Base-by-base conservation (phyloP, 345 rosid species). In the Psidium friedrichsthalianum region DNA sequence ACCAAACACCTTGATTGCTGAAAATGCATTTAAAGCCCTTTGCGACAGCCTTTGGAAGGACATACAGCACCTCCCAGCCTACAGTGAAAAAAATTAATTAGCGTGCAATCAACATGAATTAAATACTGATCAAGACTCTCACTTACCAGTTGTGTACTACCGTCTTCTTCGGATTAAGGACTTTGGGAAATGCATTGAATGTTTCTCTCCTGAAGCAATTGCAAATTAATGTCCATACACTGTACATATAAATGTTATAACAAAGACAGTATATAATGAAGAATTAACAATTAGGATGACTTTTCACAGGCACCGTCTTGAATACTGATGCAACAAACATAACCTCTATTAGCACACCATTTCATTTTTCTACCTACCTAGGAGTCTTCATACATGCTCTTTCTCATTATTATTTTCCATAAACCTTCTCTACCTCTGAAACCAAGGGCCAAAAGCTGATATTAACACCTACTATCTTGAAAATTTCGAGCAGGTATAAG, bases 51-150 rank as follows among this genome's bases (percentile, higher is more conserved):
- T n/a, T n/a, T n/a, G n/a, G n/a, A n/a, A n/a, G 95, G 93, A 88
- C 98, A 97, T 87, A 97, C 96, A 76, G 95, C 96, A 49, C 92
- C 89, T 55, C 95, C 97, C 92, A 95, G 89, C 99, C 99, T 96
- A 42, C 82, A 85, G 20, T 54, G 69, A 11, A 52, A 42, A 32
- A 84, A n/a, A 6, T 22, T 12, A 47, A 69, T 69, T 32, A 69
- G 24, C 47, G 18, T 69, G 47, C 24, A 18, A 8, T 69, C 78
- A 32, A 36, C 78, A 32, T 32, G 24, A 16, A 40, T 32, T 69
- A 20, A 69, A 69, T 69, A 69, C 42, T 69, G 44, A 64, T 69
- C 6, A 56, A 84, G 87, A 85, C 94, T n/a, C n/a, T n/a, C n/a
- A n/a, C n/a, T 87, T 87, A 95, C 98, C 99, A 97, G 88, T 96